These are phyloP conservation scores for Ceratorhiza oryzae-sativae DNA, from an alignment of 1,284 basidiomycete species.

Conservation along the genomic window DNA sequence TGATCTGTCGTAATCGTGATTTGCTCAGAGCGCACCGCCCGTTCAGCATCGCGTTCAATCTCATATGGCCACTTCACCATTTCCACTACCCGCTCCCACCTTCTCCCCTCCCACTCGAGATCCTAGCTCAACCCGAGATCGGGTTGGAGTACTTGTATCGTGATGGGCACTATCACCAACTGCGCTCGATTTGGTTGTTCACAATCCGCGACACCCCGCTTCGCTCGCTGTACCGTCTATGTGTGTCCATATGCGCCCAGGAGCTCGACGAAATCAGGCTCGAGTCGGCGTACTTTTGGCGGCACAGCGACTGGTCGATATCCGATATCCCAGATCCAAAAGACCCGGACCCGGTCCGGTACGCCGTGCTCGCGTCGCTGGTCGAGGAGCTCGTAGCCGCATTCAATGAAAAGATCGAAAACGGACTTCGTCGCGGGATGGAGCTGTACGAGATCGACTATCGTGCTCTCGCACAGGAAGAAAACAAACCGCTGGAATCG, in stretches of 20 bases:
- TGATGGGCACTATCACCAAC: slow-evolving; percentile 35
- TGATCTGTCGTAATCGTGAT: slow-evolving; percentile 19
- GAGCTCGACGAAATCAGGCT: slow-evolving; percentile 36
- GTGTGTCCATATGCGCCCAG: slow-evolving; percentile 25
- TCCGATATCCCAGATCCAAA: slow-evolving; percentile 35
- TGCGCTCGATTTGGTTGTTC: slow-evolving; percentile 37
- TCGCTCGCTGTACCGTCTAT: slow-evolving; percentile 37
- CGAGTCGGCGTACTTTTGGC: slow-evolving; percentile 36
- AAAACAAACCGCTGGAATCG: slow-evolving; percentile 18
- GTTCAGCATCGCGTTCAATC: slow-evolving; percentile 16
- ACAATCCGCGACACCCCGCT: slow-evolving; percentile 33
- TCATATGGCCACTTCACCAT: slow-evolving; percentile 27
- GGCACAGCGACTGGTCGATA: slow-evolving; percentile 26
- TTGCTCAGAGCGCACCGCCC: slow-evolving; percentile 23
- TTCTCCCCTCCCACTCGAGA: slow-evolving; percentile 19
- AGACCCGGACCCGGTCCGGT: slow-evolving; percentile 36
- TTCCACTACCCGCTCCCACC: slow-evolving; percentile 31
- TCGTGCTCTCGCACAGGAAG: slow-evolving; percentile 20
- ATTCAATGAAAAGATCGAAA: slow-evolving; percentile 35
- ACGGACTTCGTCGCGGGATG: slow-evolving; percentile 32
- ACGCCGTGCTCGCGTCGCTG: slow-evolving; percentile 35
- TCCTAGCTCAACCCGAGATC: slow-evolving; percentile 21
- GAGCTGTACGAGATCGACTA: slow-evolving; percentile 13
- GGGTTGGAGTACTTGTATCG: slow-evolving; percentile 31
- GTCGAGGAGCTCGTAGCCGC: slow-evolving; percentile 32